Percentiles rank a stretch among this genome's conserved stretches.
Evolutionary conservation across 805 yeast genomes (phyloP).

Genomic region (Cyberlindnera amylophila): DNA sequence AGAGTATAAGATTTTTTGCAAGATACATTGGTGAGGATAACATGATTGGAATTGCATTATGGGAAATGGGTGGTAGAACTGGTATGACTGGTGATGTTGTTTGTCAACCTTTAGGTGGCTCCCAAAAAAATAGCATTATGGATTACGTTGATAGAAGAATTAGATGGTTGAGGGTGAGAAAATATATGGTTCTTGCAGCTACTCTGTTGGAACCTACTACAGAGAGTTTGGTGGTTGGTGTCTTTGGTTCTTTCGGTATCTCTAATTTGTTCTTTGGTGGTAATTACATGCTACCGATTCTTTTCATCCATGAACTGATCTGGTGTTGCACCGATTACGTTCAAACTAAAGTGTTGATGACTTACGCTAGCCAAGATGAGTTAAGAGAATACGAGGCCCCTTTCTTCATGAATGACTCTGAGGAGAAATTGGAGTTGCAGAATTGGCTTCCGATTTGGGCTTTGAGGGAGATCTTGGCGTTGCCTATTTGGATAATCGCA

Average conservation of each 20-base stretch:
- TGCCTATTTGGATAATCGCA: slow-evolving; percentile 82
- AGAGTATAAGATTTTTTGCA: slow-evolving; percentile 67
- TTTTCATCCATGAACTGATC: slow-evolving; percentile 47
- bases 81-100: slow-evolving; percentile 78
- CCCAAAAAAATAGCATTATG: slow-evolving; percentile 33
- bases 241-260: slow-evolving; percentile 59
- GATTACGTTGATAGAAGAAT: slow-evolving; percentile 68
- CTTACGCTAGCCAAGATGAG: slow-evolving; percentile 24
- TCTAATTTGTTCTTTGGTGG: slow-evolving; percentile 40
- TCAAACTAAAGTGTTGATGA: slow-evolving; percentile 48
- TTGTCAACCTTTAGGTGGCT: slow-evolving; percentile 62
- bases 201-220: slow-evolving; percentile 86
- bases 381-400: slow-evolving; percentile 21
- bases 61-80: slow-evolving; percentile 71
- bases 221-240: slow-evolving; percentile 65
- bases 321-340: slow-evolving; percentile 67
- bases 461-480: slow-evolving; percentile 65
- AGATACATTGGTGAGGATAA: slow-evolving; percentile 88
- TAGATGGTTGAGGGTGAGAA: slow-evolving; percentile 83
- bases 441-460: slow-evolving; percentile 51
- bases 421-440: slow-evolving; percentile 17
- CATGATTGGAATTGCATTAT: slow-evolving; percentile 83
- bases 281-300: slow-evolving; percentile 34
- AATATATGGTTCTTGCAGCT: slow-evolving; percentile 83
- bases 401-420: slow-evolving; percentile 27